Evolutionary conservation across 2,329 filamentous ascomycete genomes (phyloP).

Genomic region (Mycosphaerella sp.): DNA sequence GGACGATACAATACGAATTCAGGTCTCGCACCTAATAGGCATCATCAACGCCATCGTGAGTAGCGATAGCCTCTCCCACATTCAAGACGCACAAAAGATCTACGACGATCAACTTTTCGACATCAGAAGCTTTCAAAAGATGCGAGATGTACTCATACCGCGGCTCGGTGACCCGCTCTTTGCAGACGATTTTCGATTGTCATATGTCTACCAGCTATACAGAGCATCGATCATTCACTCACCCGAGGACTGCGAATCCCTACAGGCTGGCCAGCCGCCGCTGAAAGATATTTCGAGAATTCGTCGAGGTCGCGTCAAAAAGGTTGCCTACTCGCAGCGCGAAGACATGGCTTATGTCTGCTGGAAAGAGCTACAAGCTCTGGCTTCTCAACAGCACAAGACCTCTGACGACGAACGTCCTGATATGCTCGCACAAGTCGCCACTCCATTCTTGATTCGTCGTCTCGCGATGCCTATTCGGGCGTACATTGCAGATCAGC

Average conservation of each 20-base stretch:
- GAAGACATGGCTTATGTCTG: constrained; percentile 72
- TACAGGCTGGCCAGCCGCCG: constrained; percentile 49
- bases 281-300: constrained; percentile 58
- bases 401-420: constrained; percentile 35
- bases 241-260: constrained; percentile 50
- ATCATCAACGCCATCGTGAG: constrained; percentile 37
- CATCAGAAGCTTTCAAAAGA: constrained; percentile 62
- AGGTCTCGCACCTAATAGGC: constrained; percentile 38
- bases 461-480: constrained; percentile 75
- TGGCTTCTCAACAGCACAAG: constrained; percentile 23
- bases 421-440: constrained; percentile 64
- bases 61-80: constrained; percentile 34
- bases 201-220: constrained; percentile 73
- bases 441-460: constrained; percentile 75
- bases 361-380: constrained; percentile 61
- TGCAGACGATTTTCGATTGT: constrained; percentile 58
- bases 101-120: constrained; percentile 73
- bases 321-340: constrained; percentile 59
- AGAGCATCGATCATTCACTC: constrained; percentile 71
- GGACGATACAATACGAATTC: constrained; percentile 30
- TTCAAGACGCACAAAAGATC: constrained; percentile 37
- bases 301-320: constrained; percentile 66
- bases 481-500: constrained; percentile 84
- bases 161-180: constrained; percentile 61
- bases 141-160: constrained; percentile 68